Conservation (phyloP, 805 yeast species). For the Ogataea paradorogensis region DNA sequence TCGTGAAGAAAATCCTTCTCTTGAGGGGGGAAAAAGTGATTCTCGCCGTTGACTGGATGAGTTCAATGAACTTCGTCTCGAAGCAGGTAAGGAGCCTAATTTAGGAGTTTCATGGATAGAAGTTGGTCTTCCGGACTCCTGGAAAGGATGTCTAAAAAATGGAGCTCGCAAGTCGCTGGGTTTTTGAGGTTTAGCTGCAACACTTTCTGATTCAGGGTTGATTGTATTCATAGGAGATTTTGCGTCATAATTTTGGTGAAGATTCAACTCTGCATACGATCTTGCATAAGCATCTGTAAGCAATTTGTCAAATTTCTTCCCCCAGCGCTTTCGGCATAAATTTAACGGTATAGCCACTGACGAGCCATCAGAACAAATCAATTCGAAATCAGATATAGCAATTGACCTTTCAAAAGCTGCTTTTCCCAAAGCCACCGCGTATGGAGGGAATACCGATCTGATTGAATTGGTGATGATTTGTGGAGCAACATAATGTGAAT, state of each 20-base stretch:
- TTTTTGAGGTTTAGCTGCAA: constrained; percentile 9
- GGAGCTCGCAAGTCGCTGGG: constrained; percentile 37
- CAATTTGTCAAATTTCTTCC: constrained; percentile 60
- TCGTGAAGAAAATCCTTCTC: neutral
- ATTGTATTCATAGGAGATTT: constrained; percentile 3
- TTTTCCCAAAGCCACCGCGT: constrained; percentile 75
- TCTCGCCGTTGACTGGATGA: constrained; percentile 20
- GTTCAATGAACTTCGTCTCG: constrained; percentile 36
- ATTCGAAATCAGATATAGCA: constrained; percentile 66
- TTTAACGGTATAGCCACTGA: constrained; percentile 59
- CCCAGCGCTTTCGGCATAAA: constrained; percentile 74
- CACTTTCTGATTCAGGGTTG: constrained; percentile 12
- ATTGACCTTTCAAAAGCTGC: constrained; percentile 68
- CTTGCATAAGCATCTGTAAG: constrained; percentile 63
- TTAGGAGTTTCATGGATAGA: constrained; percentile 11
- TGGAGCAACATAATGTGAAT: constrained; percentile 75
- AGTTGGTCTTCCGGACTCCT: constrained; percentile 37
- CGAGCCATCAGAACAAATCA: constrained; percentile 68
- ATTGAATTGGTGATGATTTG: constrained; percentile 62
- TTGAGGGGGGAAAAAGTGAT: constrained; percentile 1
- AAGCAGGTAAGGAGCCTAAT: constrained; percentile 17
- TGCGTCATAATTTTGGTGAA: constrained; percentile 4
- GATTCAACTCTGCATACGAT: constrained; percentile 39
- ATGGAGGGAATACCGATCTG: constrained; percentile 68
- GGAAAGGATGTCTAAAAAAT: constrained; percentile 68